Evolutionary conservation across 768 basidiomycete species (phyloP).

Genomic region (Kwoniella europaea): DNA sequence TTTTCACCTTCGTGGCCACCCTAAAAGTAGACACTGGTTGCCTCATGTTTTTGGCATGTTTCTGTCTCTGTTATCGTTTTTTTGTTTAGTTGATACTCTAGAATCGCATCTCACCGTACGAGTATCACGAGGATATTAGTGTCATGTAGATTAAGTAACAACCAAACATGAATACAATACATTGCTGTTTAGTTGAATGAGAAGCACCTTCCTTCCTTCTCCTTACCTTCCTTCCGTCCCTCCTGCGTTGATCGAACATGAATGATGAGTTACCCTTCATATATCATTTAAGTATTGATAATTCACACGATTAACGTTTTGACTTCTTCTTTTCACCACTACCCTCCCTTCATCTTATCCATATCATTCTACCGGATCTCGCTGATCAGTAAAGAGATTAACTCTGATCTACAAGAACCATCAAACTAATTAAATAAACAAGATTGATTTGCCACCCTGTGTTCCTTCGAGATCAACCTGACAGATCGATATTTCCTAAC

Average conservation of each 20-base stretch:
- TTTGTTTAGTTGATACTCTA: background rate
- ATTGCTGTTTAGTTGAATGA: background rate
- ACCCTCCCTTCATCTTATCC: background rate
- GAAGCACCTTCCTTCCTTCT: background rate
- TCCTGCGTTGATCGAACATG: background rate
- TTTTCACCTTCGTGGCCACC: background rate
- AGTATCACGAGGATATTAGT: background rate
- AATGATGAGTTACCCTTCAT: background rate
- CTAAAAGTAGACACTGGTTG: background rate
- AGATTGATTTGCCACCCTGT: constrained; percentile 3
- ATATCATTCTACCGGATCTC: background rate
- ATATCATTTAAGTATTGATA: background rate
- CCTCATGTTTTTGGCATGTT: background rate
- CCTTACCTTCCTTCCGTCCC: background rate
- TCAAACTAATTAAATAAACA: background rate
- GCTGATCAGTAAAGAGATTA: background rate
- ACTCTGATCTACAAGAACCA: background rate
- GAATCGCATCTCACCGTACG: background rate
- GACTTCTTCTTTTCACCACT: background rate
- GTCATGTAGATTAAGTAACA: background rate
- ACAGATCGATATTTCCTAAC: background rate
- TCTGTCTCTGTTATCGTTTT: background rate
- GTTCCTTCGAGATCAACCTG: background rate
- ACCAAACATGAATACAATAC: background rate
- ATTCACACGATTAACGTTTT: background rate